These are phyloP conservation scores for Coniochaeta ligniaria DNA, from an alignment of 2,329 filamentous ascomycete genomes.

Conservation along the genomic window DNA sequence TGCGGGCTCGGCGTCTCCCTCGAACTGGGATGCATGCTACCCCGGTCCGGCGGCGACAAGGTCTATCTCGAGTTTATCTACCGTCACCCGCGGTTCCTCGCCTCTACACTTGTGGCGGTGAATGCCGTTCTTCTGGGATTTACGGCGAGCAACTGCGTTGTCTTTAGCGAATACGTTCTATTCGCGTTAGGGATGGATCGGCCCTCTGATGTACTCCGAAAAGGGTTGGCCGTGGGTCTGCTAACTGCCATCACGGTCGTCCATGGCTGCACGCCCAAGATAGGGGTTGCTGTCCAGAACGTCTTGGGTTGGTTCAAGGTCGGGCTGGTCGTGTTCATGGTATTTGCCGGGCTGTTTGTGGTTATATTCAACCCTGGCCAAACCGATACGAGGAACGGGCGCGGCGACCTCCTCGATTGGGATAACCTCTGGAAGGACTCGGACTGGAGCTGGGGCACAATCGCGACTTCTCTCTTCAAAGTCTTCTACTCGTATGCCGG, in stretches of 20 bases:
- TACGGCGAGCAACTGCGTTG: slow-evolving; percentile 62
- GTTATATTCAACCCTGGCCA: slow-evolving; percentile 35
- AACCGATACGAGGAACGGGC: slow-evolving; percentile 6
- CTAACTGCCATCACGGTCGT: slow-evolving; percentile 50
- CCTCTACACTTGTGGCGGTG: slow-evolving; percentile 55
- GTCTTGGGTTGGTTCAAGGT: slow-evolving; percentile 58
- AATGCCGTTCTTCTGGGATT: slow-evolving; percentile 60
- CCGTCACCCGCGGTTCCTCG: slow-evolving; percentile 53
- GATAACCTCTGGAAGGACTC: slow-evolving; percentile 54
- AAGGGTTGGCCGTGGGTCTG: slow-evolving; percentile 48
- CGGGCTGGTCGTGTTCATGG: slow-evolving; percentile 52
- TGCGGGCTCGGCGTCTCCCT: slow-evolving; percentile 55
- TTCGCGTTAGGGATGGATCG: slow-evolving; percentile 48
- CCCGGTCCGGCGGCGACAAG: slow-evolving; percentile 60
- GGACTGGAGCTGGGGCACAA: slow-evolving; percentile 60
- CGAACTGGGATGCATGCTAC: slow-evolving; percentile 66
- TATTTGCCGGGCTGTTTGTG: slow-evolving; percentile 51
- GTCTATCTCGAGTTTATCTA: slow-evolving; percentile 67
- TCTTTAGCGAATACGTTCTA: slow-evolving; percentile 59
- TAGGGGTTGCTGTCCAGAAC: slow-evolving; percentile 54
- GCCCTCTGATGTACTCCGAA: slow-evolving; percentile 42
- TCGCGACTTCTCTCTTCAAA: slow-evolving; percentile 62
- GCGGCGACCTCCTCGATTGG: slow-evolving; percentile 27
- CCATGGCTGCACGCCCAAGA: slow-evolving; percentile 50
- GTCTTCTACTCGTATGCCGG: slow-evolving; percentile 65